Base-by-base conservation (phyloP, 1,139 yeast genomes). In the Yamadazyma mexicana region DNA sequence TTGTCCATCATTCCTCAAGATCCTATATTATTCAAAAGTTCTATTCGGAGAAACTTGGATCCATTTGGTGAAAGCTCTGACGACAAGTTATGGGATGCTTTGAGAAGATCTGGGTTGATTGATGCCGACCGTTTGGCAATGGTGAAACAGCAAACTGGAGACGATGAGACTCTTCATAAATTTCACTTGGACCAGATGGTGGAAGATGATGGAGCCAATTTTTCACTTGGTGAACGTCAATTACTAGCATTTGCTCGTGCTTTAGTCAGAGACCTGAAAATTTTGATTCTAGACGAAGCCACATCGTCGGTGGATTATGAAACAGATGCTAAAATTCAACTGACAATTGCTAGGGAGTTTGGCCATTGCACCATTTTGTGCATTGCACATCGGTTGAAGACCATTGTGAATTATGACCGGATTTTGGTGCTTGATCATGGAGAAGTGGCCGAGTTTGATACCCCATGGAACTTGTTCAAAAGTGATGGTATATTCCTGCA, bases 1-100 rank as follows among this genome's bases (percentile, higher is more conserved):
- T 86, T 50, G 80, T 62, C 95, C 1, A 88, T 89, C 48, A 89
- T 88, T 58, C 96, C 96, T 7, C 96, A 89, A 62, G 97, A 89
- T 56, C 95, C 96, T 22, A 87, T 94, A 0, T 64, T 89, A 52
- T 89, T 89, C 61, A 73, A 85, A 7, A 96, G 96, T 39, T 83
- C 94, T 0, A 73, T 89, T 39, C 76, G 88, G 52, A 72, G 82
- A 17, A 89, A 89, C 55, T 67, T 89, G 56, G 96, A 89, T 62
- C 89, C 94, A 36, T 64, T 64, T 40, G 52, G 52, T 22, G 56
- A 59, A 38, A 55, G 56, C 41, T 34, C 56, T 2, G 72, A 66
- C 46, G 58, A 51, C n/a, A 47, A 47, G 31, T 53, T 66, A 36
- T 59, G 68, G 66, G 56, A 54, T 38, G 55, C 64, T 1, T 52